Base-by-base conservation (phyloP, 2,329 filamentous ascomycete genomes). In the Talaromyces sp. region DNA sequence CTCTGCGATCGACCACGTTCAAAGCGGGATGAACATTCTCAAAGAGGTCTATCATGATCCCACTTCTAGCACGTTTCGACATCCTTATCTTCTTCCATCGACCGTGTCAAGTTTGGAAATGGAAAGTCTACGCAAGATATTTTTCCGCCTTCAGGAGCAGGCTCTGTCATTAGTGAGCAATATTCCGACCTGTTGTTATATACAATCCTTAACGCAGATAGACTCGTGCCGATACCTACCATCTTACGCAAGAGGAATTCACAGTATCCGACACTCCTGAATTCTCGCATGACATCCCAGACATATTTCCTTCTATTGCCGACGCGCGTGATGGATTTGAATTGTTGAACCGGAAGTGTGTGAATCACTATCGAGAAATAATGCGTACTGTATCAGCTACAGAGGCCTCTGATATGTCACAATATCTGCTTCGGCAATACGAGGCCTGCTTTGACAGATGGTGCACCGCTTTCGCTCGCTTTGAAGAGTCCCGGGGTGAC, bases 11-110 rank as follows among this genome's bases (percentile, higher is more conserved):
- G 64, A 59, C 33, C 68, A 71, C 43, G 64, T 71, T 37, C 66
- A 68, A 43, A 69, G 64, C 37, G 67, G 69, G 16, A 66, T 72
- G 10, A 70, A 66, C 11, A 71, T 72, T 13, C 59, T 72, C 5
- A 60, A 62, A 7, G 69, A 71, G 27, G 62, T 71, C 35, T 45
- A 43, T 27, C 33, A 60, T 54, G 63, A 65, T 39, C 35, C 63
- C 4, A 27, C 37, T 19, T 60, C 57, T 35, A 47, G 63, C 11
- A 60, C 57, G 1, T 65, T 60, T 41, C 54, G 45, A n/a, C 67
- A 64, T 58, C 69, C 63, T 10, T 63, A 65, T 47, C 66, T 67
- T 33, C 65, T 66, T 14, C 64, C 48, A 3, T 69, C 22, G 62
- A 66, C 35, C 16, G 64, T 27, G 56, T 58, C 52, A 48, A 67